These are phyloP conservation scores for Stagonosporopsis chrysanthemi DNA, from an alignment of 2,329 filamentous ascomycete species.

Conservation along the genomic window DNA sequence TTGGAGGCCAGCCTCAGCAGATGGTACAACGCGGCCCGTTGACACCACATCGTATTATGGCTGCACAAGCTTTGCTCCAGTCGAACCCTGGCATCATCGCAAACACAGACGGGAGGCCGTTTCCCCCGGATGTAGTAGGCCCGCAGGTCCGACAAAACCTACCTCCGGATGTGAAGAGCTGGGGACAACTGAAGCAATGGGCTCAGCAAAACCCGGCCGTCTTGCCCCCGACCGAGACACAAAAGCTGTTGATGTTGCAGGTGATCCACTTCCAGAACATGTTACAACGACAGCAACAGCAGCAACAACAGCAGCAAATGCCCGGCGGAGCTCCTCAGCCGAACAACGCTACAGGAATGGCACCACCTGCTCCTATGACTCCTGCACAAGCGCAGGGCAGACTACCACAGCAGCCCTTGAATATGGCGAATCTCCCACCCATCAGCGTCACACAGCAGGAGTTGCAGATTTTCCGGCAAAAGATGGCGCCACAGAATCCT, in stretches of 20 bases:
- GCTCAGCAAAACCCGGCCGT: constrained; percentile 54
- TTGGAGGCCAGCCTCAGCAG: constrained; percentile 33
- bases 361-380: constrained; percentile 53
- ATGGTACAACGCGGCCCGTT: constrained; percentile 37
- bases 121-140: constrained; percentile 41
- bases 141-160: constrained; percentile 40
- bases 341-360: constrained; percentile 32
- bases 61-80: constrained; percentile 38
- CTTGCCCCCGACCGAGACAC: constrained; percentile 34
- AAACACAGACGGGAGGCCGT: constrained; percentile 41
- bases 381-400: constrained; percentile 37
- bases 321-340: constrained; percentile 32
- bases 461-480: constrained; percentile 48
- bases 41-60: constrained; percentile 39
- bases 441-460: constrained; percentile 51
- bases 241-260: constrained; percentile 48
- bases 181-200: constrained; percentile 65
- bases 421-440: constrained; percentile 35
- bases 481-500: constrained; percentile 31
- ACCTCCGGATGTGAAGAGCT: constrained; percentile 61
- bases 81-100: constrained; percentile 46
- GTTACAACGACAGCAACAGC: constrained; percentile 34
- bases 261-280: constrained; percentile 55
- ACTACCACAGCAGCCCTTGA: constrained; percentile 38
- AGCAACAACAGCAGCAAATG: constrained; percentile 21